Evolutionary conservation across 441 rosid species (phyloP), one percentile per base, ranked within the genome.

Genomic region (Bruguiera hainesii): DNA sequence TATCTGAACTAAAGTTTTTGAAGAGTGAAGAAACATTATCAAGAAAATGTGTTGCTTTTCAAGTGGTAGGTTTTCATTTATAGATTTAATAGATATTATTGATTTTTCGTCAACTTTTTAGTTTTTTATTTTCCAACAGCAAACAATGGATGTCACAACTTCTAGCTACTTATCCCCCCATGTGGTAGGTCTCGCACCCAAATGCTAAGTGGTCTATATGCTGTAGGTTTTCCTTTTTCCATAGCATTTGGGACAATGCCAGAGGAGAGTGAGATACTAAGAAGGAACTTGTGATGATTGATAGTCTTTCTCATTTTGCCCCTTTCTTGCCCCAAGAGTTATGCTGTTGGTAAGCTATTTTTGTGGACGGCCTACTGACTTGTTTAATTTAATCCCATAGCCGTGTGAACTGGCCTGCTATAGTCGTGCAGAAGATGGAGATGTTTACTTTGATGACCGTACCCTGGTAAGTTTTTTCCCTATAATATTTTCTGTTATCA

Each of bases 11-110:
- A 60, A 94, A 81, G 78, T 85, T 94, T 81, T 79, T 80, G 0
- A 94, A 89, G 75, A 91, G 93, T 61, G 97, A 89, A 70, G 98
- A 94, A 69, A 94, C 97, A 0, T 79, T 91, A 66, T 81, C 99
- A 0, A 86, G 99, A 72, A 94, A 85, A 85, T 57, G 72, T 48
- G 86, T 86, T 50, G 79, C 87, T 78, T 85, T 91, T 76, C 98
- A 94, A 77, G 99, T 85, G 96, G 99, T 91, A 79, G 67, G 70
- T 67, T 70, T 64, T 26, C 68, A 3, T 13, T 37, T 48, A 19
- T 56, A n/a, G 21, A 65, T 60, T 67, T 29, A 21, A 8, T 65
- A 6, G 21, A 55, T 55, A 2, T 33, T 3, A 19, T 39, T 19
- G 11, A 19, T 63, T 50, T 5, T 72, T 29, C 60, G 11, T 64